A percentile compares a stretch with the other conserved stretches of the same genome.
Conservation (phyloP, 768 basidiomycete genomes). For the Macrolepiota albuminosa region DNA sequence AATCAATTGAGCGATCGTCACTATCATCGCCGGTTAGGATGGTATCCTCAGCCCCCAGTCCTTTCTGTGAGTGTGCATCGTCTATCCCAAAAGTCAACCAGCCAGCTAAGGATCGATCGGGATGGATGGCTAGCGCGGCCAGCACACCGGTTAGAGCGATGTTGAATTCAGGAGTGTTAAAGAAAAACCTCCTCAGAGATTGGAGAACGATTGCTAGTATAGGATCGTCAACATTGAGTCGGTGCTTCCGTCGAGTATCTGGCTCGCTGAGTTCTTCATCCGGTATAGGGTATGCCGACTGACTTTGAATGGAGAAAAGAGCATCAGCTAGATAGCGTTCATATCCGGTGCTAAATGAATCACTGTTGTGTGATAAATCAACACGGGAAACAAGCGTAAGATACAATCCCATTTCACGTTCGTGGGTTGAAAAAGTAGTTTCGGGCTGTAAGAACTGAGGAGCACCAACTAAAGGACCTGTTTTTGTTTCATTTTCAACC, state of each 20-base stretch:
- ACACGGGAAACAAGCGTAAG: conserved; percentile 73
- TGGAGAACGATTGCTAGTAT: conserved; percentile 69
- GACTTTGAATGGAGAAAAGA: conserved; percentile 58
- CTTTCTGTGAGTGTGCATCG: conserved; percentile 26
- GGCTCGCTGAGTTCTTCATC: conserved; percentile 33
- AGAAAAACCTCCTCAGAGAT: conserved; percentile 73
- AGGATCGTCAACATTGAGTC: conserved; percentile 74
- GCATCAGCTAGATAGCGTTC: conserved; percentile 82
- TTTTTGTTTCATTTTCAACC: conserved; percentile 23
- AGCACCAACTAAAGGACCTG: conserved; percentile 15
- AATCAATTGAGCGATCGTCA: conserved; percentile 83
- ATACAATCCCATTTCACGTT: conserved; percentile 81
- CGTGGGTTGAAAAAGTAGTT: conserved; percentile 75
- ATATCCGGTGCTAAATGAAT: conserved; percentile 81
- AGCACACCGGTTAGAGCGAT: conserved; percentile 83
- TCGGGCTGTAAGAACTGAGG: conserved; percentile 57
- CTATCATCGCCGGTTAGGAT: conserved; percentile 42
- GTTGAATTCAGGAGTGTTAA: conserved; percentile 82
- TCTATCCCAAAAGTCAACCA: conserved; percentile 74
- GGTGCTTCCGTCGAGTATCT: conserved; percentile 49
- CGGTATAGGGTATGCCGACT: conserved; percentile 50
- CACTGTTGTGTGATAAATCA: conserved; percentile 62
- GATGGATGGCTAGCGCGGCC: conserved; percentile 77
- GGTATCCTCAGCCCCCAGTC: conserved; percentile 12
- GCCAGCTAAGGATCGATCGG: conserved; percentile 79